Percentiles rank a stretch among this genome's conserved stretches.
Evolutionary conservation across 2,329 filamentous ascomycete species (phyloP).

Genomic region (Stenocarpella maydis): DNA sequence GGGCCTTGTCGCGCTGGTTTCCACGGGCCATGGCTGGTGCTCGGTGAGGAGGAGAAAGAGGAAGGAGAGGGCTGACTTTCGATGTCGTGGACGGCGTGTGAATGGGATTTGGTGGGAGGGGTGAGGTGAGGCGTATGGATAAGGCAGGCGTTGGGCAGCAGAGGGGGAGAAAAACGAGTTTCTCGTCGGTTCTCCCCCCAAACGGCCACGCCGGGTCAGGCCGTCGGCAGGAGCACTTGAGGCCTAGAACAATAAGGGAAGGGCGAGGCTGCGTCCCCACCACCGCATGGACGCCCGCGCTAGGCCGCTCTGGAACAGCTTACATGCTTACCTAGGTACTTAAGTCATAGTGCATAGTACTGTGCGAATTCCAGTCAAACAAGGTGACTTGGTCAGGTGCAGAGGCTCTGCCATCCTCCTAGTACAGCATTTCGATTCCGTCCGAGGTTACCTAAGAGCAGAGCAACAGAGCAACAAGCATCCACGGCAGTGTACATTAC

Average conservation of each 20-base stretch:
- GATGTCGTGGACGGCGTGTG: background rate
- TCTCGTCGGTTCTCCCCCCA: background rate
- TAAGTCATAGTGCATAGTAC: too few relatives aligned
- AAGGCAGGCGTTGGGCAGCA: background rate
- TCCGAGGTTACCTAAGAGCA: too few relatives aligned
- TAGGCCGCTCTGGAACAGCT: constrained; percentile 6
- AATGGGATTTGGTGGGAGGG: too few relatives aligned
- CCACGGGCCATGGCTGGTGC: constrained; percentile 79
- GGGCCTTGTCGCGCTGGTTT: constrained; percentile 94
- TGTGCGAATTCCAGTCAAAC: background rate
- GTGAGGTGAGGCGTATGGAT: background rate
- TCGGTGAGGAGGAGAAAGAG: background rate
- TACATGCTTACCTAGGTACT: too few relatives aligned
- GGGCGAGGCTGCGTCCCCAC: constrained; percentile 20
- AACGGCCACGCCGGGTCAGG: constrained; percentile 6
- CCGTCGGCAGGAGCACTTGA: constrained; percentile 21
- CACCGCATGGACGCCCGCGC: constrained; percentile 10
- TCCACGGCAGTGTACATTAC: too few relatives aligned
- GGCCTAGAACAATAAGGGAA: constrained; percentile 13
- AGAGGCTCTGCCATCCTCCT: background rate
- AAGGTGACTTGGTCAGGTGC: background rate
- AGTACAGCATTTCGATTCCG: background rate
- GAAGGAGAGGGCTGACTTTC: background rate
- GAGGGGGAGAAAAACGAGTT: background rate
- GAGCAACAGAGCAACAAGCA: background rate